Base-by-base conservation (phyloP, 306 rosid genomes). In the Pyrus pyrifolia region DNA sequence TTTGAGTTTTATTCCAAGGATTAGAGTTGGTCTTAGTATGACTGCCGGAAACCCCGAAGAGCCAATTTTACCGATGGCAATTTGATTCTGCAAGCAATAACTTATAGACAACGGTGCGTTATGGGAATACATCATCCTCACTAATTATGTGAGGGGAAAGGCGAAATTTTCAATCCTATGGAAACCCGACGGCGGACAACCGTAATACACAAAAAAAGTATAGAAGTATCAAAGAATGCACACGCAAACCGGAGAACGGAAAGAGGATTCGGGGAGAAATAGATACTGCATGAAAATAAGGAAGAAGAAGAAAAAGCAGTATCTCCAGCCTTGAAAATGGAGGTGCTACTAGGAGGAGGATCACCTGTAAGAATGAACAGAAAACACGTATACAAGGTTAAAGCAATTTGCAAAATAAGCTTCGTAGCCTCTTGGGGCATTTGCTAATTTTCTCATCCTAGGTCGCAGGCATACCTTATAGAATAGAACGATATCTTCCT, bases 291-390 rank as follows among this genome's bases (percentile, higher is more conserved):
- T 33, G 6, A 31, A 31, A 31, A 31, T 31, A 31, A 31, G 35
- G 35, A 33, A 33, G 6, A 33, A 31, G 4, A 31, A 55, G 4
- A 12, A 74, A n/a, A 70, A 61, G 45, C 8, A 62, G 67, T 72
- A 65, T 68, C 89, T 81, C 88, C 88, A 67, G 63, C 55, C 73
- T 78, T 66, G 80, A 86, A 90, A 85, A 67, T 69, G 69, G 82
- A 85, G 89, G 76, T 78, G 85, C 76, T 68, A 79, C 73, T 25
- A 73, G 74, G 77, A 71, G 74, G 55, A 62, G 70, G 55, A 11
- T 53, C 69, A 76, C 89, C 92, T 90, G 91, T 76, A 82, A 78
- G 35, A 44, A 74, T 25, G 27, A 77, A 49, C 68, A 76, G 6
- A 61, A 19, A 71, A n/a, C 22, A 49, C 13, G 29, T 12, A 11